Conservation (phyloP, 129 eudicot species). For the sunflower (Helianthus annuus) region HanXRQr2.0-SUNRISE NC_035444.2:136370169-136370668, state of each 20-base stretch:
- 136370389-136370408: constrained; percentile 21
- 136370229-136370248: too few relatives aligned
- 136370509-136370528: too few relatives aligned
- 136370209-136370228: too few relatives aligned
- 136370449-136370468: constrained; percentile 11
- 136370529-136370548: not conserved
- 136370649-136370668: too few relatives aligned
- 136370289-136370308: constrained; percentile 43
- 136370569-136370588: too few relatives aligned
- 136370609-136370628: too few relatives aligned
- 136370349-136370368: not conserved
- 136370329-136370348: constrained; percentile 16
- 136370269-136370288: constrained; percentile 45
- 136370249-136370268: constrained; percentile 24
- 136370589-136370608: too few relatives aligned
- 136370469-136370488: not conserved
- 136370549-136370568: too few relatives aligned
- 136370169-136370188: too few relatives aligned
- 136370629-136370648: too few relatives aligned
- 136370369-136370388: constrained; percentile 1
- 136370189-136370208: too few relatives aligned
- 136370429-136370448: constrained; percentile 23
- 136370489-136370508: not conserved
- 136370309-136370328: not conserved
- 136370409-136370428: constrained; percentile 34